Percentiles rank a stretch among this genome's conserved stretches.
These are phyloP conservation scores for Huntiella abstrusa DNA, from an alignment of 2,329 filamentous ascomycete genomes.

Conservation along the genomic window DNA sequence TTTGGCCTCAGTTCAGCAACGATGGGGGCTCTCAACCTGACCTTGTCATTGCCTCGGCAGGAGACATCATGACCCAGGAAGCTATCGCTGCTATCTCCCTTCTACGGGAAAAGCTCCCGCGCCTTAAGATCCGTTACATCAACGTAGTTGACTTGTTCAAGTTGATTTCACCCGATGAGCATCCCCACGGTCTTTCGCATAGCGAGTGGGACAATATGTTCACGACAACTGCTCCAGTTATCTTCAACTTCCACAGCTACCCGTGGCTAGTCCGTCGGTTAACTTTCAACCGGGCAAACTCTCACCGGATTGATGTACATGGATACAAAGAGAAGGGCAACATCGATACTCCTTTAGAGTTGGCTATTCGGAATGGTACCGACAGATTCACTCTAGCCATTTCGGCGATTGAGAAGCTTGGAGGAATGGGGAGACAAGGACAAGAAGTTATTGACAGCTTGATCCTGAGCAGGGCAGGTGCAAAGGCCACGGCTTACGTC, in stretches of 20 bases:
- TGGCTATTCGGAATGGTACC: conserved; percentile 59
- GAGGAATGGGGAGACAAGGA: conserved; percentile 42
- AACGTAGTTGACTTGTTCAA: conserved; percentile 71
- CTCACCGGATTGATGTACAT: conserved; percentile 49
- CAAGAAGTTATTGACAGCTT: conserved; percentile 43
- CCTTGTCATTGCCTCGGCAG: conserved; percentile 57
- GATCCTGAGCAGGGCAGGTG: conserved; percentile 43
- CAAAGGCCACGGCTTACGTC: conserved; percentile 47
- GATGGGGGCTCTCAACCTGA: conserved; percentile 51
- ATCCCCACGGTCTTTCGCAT: conserved; percentile 54
- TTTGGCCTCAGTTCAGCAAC: conserved; percentile 61
- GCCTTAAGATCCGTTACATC: conserved; percentile 59
- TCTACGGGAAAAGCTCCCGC: conserved; percentile 49
- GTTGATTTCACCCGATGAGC: conserved; percentile 48
- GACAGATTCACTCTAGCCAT: conserved; percentile 64
- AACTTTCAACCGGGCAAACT: conserved; percentile 55
- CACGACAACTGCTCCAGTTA: conserved; percentile 50
- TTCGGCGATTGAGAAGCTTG: conserved; percentile 52
- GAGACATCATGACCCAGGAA: conserved; percentile 57
- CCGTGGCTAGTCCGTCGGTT: conserved; percentile 63
- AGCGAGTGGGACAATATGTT: conserved; percentile 50
- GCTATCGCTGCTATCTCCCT: conserved; percentile 56
- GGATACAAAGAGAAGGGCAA: conserved; percentile 73
- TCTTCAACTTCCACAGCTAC: conserved; percentile 76
- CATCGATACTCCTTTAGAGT: conserved; percentile 61